Conservation (phyloP, 2,329 filamentous ascomycete genomes). For the Fusarium brevicatenulatum region DNA sequence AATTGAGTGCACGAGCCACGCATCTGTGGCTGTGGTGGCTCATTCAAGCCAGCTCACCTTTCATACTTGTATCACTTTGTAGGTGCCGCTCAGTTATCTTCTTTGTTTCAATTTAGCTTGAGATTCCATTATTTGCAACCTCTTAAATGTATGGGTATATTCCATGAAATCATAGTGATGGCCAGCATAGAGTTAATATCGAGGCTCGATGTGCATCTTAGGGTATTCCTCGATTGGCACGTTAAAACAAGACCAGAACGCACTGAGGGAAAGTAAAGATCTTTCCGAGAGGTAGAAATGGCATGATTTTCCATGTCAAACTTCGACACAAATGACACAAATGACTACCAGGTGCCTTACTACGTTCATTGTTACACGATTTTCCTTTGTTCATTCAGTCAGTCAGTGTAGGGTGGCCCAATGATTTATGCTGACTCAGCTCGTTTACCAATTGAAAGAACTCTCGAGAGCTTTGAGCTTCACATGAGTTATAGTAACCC, state of each 20-base stretch:
- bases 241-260: not conserved
- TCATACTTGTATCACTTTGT: not conserved
- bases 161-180: not conserved
- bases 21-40: slow-evolving; percentile 11
- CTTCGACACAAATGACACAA: too few species aligned
- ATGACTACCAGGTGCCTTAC: not conserved
- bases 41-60: not conserved
- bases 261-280: not conserved
- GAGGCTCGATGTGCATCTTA: not conserved
- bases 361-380: not conserved
- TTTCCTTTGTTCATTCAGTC: not conserved
- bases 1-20: slow-evolving; percentile 23
- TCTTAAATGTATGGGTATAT: not conserved
- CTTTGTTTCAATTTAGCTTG: not conserved
- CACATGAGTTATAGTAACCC: slow-evolving; percentile 15
- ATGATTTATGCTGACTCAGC: slow-evolving; percentile 28
- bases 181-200: not conserved
- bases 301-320: not conserved
- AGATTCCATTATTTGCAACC: not conserved
- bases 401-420: slow-evolving; percentile 11
- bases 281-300: not conserved
- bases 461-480: slow-evolving; percentile 29
- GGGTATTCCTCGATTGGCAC: not conserved
- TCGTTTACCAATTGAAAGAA: slow-evolving; percentile 19
- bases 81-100: not conserved